These are phyloP conservation scores for Cyclotella cryptica DNA, from an alignment of 108 stramenopile species.

Conservation along the genomic window DNA sequence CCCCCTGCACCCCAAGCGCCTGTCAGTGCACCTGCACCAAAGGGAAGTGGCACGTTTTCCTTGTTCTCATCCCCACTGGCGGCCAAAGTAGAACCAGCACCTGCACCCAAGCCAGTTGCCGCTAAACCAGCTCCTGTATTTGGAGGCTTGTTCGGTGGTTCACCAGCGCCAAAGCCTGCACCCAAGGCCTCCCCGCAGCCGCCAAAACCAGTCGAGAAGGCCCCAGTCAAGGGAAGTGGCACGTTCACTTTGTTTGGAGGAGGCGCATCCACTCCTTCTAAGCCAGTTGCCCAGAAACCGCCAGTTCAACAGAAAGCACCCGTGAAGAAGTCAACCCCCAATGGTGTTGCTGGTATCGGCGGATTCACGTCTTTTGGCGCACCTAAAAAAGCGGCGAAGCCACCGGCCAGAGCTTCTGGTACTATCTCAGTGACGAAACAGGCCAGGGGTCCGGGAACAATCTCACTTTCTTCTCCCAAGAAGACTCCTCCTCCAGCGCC, in stretches of 20 bases:
- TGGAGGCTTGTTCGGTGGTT: conserved; percentile 38
- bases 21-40: conserved; percentile 19
- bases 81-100: conserved; percentile 14
- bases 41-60: conserved; percentile 40
- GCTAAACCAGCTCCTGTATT: conserved; percentile 23
- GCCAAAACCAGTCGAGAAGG: conserved; percentile 30
- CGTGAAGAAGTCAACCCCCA: conserved; percentile 16
- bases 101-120: conserved; percentile 12
- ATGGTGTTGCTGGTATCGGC: conserved; percentile 24
- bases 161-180: conserved; percentile 31
- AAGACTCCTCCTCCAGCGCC: conserved; percentile 18
- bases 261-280: conserved; percentile 27
- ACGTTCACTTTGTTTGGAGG: conserved; percentile 61
- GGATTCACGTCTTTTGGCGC: conserved; percentile 13
- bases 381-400: conserved; percentile 15
- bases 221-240: conserved; percentile 40
- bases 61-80: conserved; percentile 33
- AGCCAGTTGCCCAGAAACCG: conserved; percentile 30
- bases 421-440: conserved; percentile 11
- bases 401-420: conserved; percentile 15
- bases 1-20: conserved; percentile 43
- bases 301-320: conserved; percentile 40
- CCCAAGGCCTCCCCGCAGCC: conserved; percentile 41
- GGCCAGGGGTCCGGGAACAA: conserved; percentile 34
- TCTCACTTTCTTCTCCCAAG: conserved; percentile 35